Conservation (phyloP, 1,139 yeast species). For the Komagataea norvegica region DNA sequence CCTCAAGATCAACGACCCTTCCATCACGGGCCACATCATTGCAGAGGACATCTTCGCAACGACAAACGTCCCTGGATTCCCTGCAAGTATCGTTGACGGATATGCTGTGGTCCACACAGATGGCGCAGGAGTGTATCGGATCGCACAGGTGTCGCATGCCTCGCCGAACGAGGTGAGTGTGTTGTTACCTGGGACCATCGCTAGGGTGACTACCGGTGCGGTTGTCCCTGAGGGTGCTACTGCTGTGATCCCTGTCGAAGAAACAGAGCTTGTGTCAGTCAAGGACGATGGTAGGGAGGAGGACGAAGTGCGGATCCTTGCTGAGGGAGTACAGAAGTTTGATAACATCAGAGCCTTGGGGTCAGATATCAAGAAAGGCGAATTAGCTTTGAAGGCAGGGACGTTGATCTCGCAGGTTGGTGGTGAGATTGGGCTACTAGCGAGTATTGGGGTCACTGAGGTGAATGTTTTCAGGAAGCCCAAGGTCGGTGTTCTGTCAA, state of each 20-base stretch:
- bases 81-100: slow-evolving; percentile 51
- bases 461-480: slow-evolving; percentile 39
- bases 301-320: slow-evolving; percentile 32
- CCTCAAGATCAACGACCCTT: slow-evolving; percentile 27
- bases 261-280: slow-evolving; percentile 33
- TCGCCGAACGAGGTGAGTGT: slow-evolving; percentile 25
- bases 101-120: slow-evolving; percentile 42
- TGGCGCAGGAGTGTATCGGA: slow-evolving; percentile 40
- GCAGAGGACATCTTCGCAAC: slow-evolving; percentile 38
- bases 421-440: slow-evolving; percentile 44
- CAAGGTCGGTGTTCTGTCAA: slow-evolving; percentile 40
- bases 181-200: slow-evolving; percentile 32
- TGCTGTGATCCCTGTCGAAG: slow-evolving; percentile 51
- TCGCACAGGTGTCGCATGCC: slow-evolving; percentile 40
- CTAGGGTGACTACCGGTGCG: slow-evolving; percentile 49
- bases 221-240: slow-evolving; percentile 46
- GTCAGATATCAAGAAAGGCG: slow-evolving; percentile 38
- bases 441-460: slow-evolving; percentile 37
- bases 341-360: slow-evolving; percentile 45
- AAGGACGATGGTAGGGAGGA: slow-evolving; percentile 38
- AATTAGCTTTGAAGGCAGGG: slow-evolving; percentile 33
- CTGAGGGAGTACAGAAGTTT: slow-evolving; percentile 31
- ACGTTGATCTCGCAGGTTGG: slow-evolving; percentile 35
- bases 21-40: slow-evolving; percentile 33
- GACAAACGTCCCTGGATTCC: slow-evolving; percentile 39